Evolutionary conservation across 352 stramenopile species (phyloP), one percentile per base, ranked within the genome.

Genomic region (Poterioochromonas sp.): DNA sequence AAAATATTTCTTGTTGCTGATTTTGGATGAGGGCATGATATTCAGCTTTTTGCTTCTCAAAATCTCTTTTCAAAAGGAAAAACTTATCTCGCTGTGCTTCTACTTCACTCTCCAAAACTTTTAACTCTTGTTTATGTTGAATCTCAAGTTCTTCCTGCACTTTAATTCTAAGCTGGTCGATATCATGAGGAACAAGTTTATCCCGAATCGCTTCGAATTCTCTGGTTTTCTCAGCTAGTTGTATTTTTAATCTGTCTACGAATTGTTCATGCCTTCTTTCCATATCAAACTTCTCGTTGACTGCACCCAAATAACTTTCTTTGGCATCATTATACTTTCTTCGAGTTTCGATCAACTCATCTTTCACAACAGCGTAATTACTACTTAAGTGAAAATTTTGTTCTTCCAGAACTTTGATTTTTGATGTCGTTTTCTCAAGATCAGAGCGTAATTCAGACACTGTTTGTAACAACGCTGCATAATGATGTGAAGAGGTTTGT

Each of bases 311-410:
- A 74, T 74, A 74, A n/a, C n/a, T 54, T n/a, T 74, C 65, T 18
- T n/a, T 29, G 18, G 40, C 65, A 39, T 74, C 65, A 40, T 74
- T 74, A n/a, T 74, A 74, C 40, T 74, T 74, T 37, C 53, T 74
- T 40, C 40, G 37, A 12, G 40, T 74, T 35, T 51, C 40, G 15
- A 58, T 2, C 1, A 54, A 39, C 18, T 74, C 65, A 26, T 74
- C 65, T 39, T 74, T 74, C 3, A 51, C 40, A 8, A 20, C 8
- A 12, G 35, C 40, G 11, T 58, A 51, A 39, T 51, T 54, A 37
- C 18, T 18, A 1, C 5, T 8, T n/a, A 74, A 37, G 34, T 32
- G 32, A 26, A 32, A 8, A 54, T 74, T 74, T n/a, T 51, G 2
- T 2, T 74, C 65, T n/a, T 74, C 39, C 1, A 74, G 29, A 54